A percentile compares a stretch with the other conserved stretches of the same genome.
Evolutionary conservation across 106 monocot species (phyloP).

Genomic region (Apostasia shenzhenica): DNA sequence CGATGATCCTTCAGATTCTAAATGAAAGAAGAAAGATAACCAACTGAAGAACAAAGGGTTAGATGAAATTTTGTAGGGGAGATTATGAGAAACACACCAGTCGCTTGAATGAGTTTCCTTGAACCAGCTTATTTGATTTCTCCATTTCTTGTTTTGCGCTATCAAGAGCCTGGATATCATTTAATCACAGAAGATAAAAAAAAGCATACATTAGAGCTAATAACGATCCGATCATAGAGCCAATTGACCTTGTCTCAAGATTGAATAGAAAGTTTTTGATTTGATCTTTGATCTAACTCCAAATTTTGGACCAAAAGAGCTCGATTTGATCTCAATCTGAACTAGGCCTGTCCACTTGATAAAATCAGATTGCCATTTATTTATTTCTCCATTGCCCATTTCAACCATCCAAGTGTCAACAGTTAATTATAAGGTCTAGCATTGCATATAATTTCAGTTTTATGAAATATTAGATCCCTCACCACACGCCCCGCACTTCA

Average conservation of each 20-base stretch:
- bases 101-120: conserved; percentile 56
- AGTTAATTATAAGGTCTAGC: no score
- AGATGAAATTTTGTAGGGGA: neutral
- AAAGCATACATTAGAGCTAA: neutral
- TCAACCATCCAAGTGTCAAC: no score
- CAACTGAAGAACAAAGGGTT: neutral
- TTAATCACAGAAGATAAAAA: neutral
- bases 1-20: neutral
- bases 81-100: conserved; percentile 32
- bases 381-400: no score
- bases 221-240: neutral
- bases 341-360: no score
- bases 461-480: no score
- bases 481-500: no score
- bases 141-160: conserved; percentile 65
- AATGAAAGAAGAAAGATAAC: neutral
- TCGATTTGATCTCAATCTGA: neutral
- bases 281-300: no score
- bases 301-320: neutral
- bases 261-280: no score
- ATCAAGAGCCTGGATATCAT: conserved; percentile 51
- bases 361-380: no score
- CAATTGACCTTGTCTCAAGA: neutral
- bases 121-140: conserved; percentile 36
- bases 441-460: no score